Percentiles rank a stretch among this genome's conserved stretches.
Evolutionary conservation across 2,329 filamentous ascomycete genomes (phyloP).

Genomic region (Pyrenophora seminiperda): DNA sequence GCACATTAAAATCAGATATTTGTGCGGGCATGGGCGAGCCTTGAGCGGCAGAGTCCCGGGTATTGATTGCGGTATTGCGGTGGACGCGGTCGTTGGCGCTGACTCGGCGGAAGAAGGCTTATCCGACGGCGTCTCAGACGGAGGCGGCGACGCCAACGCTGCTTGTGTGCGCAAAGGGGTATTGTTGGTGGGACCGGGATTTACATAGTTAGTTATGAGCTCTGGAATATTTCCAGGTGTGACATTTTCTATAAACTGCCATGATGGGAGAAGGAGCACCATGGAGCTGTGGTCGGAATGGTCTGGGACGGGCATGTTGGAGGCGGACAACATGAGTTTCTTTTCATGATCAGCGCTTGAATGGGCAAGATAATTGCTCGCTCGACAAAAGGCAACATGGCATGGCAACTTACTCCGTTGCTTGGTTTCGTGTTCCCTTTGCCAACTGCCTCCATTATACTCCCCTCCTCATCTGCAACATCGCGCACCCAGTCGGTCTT

Average conservation of each 20-base stretch:
- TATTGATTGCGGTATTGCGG: conserved; percentile 32
- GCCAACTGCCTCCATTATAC: conserved; percentile 60
- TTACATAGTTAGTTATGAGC: conserved; percentile 73
- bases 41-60: conserved; percentile 51
- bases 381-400: neutral
- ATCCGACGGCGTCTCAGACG: conserved; percentile 17
- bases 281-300: conserved; percentile 69
- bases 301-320: conserved; percentile 81
- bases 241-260: conserved; percentile 81
- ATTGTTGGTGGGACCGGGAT: conserved; percentile 73
- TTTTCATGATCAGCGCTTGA: conserved; percentile 42
- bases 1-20: conserved; percentile 87
- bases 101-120: conserved; percentile 23
- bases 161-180: conserved; percentile 57
- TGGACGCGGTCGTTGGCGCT: conserved; percentile 11
- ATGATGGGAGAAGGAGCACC: conserved; percentile 82
- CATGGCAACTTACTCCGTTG: conserved; percentile 65
- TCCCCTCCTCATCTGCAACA: conserved; percentile 77
- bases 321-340: conserved; percentile 89
- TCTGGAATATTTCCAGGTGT: conserved; percentile 73
- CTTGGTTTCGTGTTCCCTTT: conserved; percentile 61
- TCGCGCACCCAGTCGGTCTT: conserved; percentile 94
- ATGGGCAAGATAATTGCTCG: neutral
- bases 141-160: conserved; percentile 18
- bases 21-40: conserved; percentile 75